A percentile compares a stretch with the other conserved stretches of the same genome.
Conservation (phyloP, 2,329 filamentous ascomycete genomes). For the Calonectria pseudoturangicola region DNA sequence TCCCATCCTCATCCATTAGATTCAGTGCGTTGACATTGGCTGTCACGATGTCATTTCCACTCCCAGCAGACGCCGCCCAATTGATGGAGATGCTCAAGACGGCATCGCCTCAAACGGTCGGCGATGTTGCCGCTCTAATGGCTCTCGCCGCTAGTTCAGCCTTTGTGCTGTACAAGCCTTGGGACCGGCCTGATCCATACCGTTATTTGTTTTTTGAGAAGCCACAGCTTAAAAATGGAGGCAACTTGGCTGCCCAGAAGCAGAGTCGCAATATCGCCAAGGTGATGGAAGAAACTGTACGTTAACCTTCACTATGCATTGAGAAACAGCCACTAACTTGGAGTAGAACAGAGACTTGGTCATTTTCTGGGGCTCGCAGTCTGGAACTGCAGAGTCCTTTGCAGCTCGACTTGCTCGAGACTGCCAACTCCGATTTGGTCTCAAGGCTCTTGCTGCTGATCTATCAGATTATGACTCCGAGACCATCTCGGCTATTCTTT, state of each 20-base stretch:
- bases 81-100: slow-evolving; percentile 42
- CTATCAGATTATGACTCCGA: slow-evolving; percentile 68
- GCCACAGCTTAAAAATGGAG: slow-evolving; percentile 62
- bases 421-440: slow-evolving; percentile 88
- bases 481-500: slow-evolving; percentile 55
- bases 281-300: slow-evolving; percentile 55
- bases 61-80: neutral
- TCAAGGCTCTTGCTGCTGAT: slow-evolving; percentile 88
- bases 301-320: slow-evolving; percentile 22
- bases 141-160: slow-evolving; percentile 48
- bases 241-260: slow-evolving; percentile 50
- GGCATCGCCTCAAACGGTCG: slow-evolving; percentile 46
- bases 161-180: slow-evolving; percentile 63
- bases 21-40: neutral
- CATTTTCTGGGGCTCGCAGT: slow-evolving; percentile 95
- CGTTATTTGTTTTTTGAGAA: slow-evolving; percentile 67
- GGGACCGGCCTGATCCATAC: slow-evolving; percentile 70
- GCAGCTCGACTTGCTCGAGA: slow-evolving; percentile 92
- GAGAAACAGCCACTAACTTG: neutral
- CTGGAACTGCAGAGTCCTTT: slow-evolving; percentile 93
- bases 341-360: slow-evolving; percentile 67
- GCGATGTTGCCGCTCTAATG: slow-evolving; percentile 51
- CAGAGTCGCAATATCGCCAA: slow-evolving; percentile 66
- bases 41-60: slow-evolving; percentile 39
- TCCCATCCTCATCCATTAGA: neutral